Evolutionary conservation across 768 basidiomycete species (phyloP), one percentile per base, ranked within the genome.

Genomic region (Myochromella boudieri): DNA sequence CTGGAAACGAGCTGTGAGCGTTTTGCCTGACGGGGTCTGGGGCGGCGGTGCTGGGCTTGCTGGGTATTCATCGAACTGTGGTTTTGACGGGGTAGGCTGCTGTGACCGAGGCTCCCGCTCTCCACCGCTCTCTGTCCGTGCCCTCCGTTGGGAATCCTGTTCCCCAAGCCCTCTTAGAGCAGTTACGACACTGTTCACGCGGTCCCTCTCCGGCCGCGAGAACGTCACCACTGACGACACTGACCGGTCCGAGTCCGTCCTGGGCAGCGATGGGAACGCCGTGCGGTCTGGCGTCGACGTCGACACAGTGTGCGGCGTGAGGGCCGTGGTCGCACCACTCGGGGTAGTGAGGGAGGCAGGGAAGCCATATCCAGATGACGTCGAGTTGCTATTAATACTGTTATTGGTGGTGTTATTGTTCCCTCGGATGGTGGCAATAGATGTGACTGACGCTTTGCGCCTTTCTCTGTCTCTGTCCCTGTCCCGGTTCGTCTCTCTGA

Each of bases 231-330:
- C 72, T 15, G 73, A 72, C 15, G 76, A 67, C 2, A 64, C 45
- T 0, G 75, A 74, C 37, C 71, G 67, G 14, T 64, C 68, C 0
- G 82, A 84, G 15, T 76, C 70, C n/a, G 69, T 69, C 18, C 80
- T 71, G 14, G 67, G 58, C 24, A 81, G 37, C 22, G 66, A 37
- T 5, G 57, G 58, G 42, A 65, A 64, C 17, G 62, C 43, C 11
- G 68, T 55, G 10, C 46, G 41, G 8, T 54, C 52, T 0, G 52
- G 17, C 46, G 51, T 66, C 5, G 73, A 64, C 48, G 73, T 76
- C 3, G 80, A 78, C 4, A 81, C 84, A 0, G 83, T 87, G 52
- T 84, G 81, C 0, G 78, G 62, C 1, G 84, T 85, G 10, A 88
- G 45, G 12, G 82, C 83, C 14, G 85, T 89, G 28, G 86, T 87